Evolutionary conservation across 345 rosid species (phyloP).

Genomic region (Melaleuca quinquenervia): DNA sequence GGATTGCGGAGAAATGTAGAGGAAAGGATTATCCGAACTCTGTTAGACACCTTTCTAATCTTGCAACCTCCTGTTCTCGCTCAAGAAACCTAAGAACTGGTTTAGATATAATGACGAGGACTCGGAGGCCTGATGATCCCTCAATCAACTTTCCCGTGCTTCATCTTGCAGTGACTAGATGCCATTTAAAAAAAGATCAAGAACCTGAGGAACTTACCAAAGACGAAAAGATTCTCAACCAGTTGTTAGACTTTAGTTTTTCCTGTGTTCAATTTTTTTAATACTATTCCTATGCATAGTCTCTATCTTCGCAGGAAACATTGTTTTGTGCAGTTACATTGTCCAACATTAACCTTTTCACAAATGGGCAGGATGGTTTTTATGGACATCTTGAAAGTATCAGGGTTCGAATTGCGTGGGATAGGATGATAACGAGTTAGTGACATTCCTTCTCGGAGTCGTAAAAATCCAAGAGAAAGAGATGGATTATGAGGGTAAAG

Average conservation of each 20-base stretch:
- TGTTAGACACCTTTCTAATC: slow-evolving; percentile 61
- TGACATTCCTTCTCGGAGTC: slow-evolving; percentile 44
- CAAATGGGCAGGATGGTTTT: not conserved
- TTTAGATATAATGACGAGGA: slow-evolving; percentile 39
- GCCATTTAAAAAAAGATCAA: slow-evolving; percentile 43
- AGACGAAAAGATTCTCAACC: slow-evolving; percentile 68
- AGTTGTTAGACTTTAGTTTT: slow-evolving; percentile 31
- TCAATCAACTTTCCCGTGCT: slow-evolving; percentile 74
- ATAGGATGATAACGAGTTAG: slow-evolving; percentile 26
- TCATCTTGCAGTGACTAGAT: slow-evolving; percentile 59
- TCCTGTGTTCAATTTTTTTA: not conserved
- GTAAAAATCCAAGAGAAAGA: slow-evolving; percentile 62
- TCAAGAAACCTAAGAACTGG: slow-evolving; percentile 56
- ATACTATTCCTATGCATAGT: not conserved
- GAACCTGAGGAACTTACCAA: slow-evolving; percentile 60
- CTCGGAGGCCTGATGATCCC: slow-evolving; percentile 47
- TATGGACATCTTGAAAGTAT: not conserved
- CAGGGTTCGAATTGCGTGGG: slow-evolving; percentile 31
- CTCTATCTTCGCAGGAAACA: not conserved
- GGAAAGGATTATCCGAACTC: slow-evolving; percentile 58
- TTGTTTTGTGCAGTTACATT: not conserved
- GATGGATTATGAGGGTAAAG: slow-evolving; percentile 52
- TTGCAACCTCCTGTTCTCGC: slow-evolving; percentile 58
- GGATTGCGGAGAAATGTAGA: slow-evolving; percentile 43
- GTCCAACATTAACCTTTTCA: not conserved